Evolutionary conservation across 257 asterid genomes (phyloP).

Genomic region (Handroanthus guayacan): DNA sequence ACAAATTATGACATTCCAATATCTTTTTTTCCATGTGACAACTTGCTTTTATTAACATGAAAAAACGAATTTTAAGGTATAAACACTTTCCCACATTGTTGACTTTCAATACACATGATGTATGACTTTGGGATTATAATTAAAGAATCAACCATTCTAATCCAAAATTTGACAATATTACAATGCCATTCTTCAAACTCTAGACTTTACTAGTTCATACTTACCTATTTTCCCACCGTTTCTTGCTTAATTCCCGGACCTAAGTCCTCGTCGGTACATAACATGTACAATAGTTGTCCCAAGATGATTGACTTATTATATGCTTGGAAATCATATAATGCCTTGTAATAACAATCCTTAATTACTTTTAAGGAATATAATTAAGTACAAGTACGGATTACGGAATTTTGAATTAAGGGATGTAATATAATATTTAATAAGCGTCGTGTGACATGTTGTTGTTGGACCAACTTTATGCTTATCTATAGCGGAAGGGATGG

Average conservation of each 20-base stretch:
- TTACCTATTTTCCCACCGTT: constrained; percentile 18
- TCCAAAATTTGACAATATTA: constrained; percentile 10
- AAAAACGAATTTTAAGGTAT: background rate
- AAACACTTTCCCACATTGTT: background rate
- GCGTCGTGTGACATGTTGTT: background rate
- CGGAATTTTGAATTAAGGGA: background rate
- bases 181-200: background rate
- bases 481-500: background rate
- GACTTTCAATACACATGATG: background rate
- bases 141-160: background rate
- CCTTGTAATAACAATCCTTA: background rate
- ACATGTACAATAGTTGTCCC: background rate
- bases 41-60: constrained; percentile 4
- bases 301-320: background rate
- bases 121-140: constrained; percentile 9
- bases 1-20: no score
- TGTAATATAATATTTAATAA: no score
- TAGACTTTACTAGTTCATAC: background rate
- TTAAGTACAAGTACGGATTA: constrained; percentile 7
- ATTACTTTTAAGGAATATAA: background rate
- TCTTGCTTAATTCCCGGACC: constrained; percentile 33
- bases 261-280: background rate
- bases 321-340: background rate
- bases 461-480: background rate
- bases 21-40: background rate